A percentile compares a stretch with the other conserved stretches of the same genome.
Evolutionary conservation across 441 rosid genomes (phyloP).

Genomic region (Eutrema salsugineum): DNA sequence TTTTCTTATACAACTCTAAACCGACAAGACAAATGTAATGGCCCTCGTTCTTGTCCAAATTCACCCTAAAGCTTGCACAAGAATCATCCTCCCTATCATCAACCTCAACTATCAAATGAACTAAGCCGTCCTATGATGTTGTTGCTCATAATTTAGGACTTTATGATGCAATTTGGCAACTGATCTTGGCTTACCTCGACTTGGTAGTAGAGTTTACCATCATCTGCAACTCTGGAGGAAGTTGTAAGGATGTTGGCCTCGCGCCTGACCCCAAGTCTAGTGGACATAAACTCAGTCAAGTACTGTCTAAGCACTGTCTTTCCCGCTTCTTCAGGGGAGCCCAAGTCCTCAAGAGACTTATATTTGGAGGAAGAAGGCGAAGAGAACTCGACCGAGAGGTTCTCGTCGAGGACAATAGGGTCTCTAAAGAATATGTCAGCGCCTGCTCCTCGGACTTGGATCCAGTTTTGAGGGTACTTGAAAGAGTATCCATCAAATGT

Average conservation of each 20-base stretch:
- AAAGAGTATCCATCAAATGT: slow-evolving; percentile 91
- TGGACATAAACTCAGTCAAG: slow-evolving; percentile 95
- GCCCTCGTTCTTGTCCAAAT: not conserved
- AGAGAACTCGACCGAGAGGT: slow-evolving; percentile 78
- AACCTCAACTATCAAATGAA: not conserved
- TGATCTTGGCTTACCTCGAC: slow-evolving; percentile 58
- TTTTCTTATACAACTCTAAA: not conserved
- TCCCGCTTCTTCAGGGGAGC: slow-evolving; percentile 83
- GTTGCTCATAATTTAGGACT: not conserved
- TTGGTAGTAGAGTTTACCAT: slow-evolving; percentile 85
- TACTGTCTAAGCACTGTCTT: slow-evolving; percentile 76
- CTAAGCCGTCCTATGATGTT: not conserved
- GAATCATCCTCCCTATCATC: not conserved
- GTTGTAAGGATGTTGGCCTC: slow-evolving; percentile 63
- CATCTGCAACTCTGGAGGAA: slow-evolving; percentile 82
- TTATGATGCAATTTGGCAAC: too few species aligned
- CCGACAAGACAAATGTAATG: not conserved
- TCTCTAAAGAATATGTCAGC: slow-evolving; percentile 96
- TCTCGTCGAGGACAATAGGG: slow-evolving; percentile 83
- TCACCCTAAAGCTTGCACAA: slow-evolving; percentile 1
- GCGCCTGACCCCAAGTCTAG: slow-evolving; percentile 85
- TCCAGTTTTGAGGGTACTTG: slow-evolving; percentile 87
- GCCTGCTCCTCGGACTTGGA: slow-evolving; percentile 88
- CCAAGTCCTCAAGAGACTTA: slow-evolving; percentile 76
- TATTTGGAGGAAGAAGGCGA: slow-evolving; percentile 92